Percentiles rank a stretch among this genome's conserved stretches.
These are phyloP conservation scores for Diaporthe aspalathi DNA, from an alignment of 2,329 filamentous ascomycete genomes.

Conservation along the genomic window DNA sequence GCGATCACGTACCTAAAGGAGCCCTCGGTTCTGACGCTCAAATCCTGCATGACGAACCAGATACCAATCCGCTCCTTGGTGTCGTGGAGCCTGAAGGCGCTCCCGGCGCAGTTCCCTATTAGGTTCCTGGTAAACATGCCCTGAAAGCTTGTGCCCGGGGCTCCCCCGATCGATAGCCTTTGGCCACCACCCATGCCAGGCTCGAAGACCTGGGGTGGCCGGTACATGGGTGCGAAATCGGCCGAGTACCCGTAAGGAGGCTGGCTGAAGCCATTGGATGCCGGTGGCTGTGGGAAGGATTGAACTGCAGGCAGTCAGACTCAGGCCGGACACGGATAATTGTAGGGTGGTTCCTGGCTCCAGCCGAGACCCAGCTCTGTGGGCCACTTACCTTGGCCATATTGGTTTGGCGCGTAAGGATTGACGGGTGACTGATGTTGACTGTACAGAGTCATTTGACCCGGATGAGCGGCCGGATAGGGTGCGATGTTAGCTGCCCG, in stretches of 20 bases:
- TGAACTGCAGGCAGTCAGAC: constrained; percentile 29
- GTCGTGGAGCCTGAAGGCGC: constrained; percentile 86
- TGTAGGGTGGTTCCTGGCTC: background rate
- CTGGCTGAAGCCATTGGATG: constrained; percentile 38
- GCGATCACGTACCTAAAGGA: constrained; percentile 76
- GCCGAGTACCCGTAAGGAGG: constrained; percentile 35
- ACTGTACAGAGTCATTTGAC: constrained; percentile 38
- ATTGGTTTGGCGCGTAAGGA: constrained; percentile 32
- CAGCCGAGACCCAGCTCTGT: background rate
- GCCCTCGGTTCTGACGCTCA: constrained; percentile 94
- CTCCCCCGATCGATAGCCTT: constrained; percentile 54
- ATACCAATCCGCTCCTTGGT: constrained; percentile 84
- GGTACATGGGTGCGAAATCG: constrained; percentile 44
- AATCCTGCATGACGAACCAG: constrained; percentile 96
- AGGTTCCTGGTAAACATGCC: constrained; percentile 96
- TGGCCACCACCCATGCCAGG: constrained; percentile 46
- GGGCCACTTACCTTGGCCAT: constrained; percentile 36
- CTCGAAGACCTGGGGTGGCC: constrained; percentile 48
- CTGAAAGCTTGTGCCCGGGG: constrained; percentile 60
- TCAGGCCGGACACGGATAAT: background rate
- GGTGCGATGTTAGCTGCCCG: constrained; percentile 38
- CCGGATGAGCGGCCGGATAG: constrained; percentile 33
- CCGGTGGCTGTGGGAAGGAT: constrained; percentile 33
- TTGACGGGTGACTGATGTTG: constrained; percentile 43
- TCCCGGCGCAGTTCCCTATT: constrained; percentile 90